A percentile compares a stretch with the other conserved stretches of the same genome.
Evolutionary conservation across 495 filamentous ascomycete genomes (phyloP).

Genomic region (Aspergillus homomorphus): DNA sequence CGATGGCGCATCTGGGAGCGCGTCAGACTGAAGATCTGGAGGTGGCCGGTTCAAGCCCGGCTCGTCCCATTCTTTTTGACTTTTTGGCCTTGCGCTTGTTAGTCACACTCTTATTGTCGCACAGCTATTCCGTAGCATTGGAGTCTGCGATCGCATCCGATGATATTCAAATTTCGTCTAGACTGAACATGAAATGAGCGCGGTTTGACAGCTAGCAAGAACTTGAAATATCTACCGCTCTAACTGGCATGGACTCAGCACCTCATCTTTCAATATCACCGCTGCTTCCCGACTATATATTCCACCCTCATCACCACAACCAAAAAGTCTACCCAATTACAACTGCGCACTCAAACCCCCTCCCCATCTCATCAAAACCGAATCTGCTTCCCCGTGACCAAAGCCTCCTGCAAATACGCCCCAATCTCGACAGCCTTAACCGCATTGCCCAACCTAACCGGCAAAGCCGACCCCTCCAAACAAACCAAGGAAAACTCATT

Average conservation of each 20-base stretch:
- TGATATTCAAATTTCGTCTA: no score
- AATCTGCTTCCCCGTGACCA: constrained; percentile 55
- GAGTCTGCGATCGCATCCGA: no score
- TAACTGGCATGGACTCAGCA: no score
- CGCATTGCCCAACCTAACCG: constrained; percentile 51
- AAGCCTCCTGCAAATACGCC: constrained; percentile 53
- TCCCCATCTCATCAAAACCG: constrained; percentile 48
- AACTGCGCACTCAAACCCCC: constrained; percentile 36
- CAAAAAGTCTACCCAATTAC: constrained; percentile 10
- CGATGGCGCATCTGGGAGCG: background rate
- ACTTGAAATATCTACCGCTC: no score
- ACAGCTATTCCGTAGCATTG: no score
- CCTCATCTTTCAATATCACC: no score
- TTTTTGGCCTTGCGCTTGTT: background rate
- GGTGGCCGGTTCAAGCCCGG: background rate
- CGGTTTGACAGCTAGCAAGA: no score
- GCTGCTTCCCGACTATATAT: no score
- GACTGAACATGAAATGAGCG: no score
- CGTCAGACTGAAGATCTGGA: background rate
- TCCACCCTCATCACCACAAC: no score
- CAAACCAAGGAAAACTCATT: constrained; percentile 54
- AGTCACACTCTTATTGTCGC: no score
- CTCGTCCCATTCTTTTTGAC: background rate
- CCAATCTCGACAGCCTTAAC: constrained; percentile 59
- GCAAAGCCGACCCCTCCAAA: constrained; percentile 49